phyloP scores from a whole-genome alignment of 2,329 filamentous ascomycete species.

The Curvularia lunata region DNA sequence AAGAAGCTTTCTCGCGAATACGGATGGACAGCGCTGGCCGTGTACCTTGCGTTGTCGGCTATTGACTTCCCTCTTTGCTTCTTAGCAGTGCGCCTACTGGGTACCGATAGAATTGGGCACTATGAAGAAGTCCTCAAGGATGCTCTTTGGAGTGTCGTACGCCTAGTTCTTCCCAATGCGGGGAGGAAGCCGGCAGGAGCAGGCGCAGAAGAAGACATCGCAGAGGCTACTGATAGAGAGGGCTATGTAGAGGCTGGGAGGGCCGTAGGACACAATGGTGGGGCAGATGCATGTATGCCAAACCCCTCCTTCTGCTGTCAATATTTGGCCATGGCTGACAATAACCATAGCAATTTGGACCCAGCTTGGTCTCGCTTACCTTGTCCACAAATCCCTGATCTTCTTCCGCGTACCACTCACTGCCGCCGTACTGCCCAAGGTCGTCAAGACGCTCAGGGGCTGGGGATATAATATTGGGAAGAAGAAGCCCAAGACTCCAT shows the following conservation, averaged over 20 bases:
- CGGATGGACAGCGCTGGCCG: slow-evolving; percentile 90
- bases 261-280: slow-evolving; percentile 66
- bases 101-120: slow-evolving; percentile 83
- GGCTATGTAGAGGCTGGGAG: slow-evolving; percentile 59
- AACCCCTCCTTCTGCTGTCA: background rate
- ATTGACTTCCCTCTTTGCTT: slow-evolving; percentile 97
- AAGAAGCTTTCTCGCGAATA: slow-evolving; percentile 90
- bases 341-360: slow-evolving; percentile 69
- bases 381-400: slow-evolving; percentile 97
- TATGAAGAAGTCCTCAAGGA: slow-evolving; percentile 72
- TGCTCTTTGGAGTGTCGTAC: slow-evolving; percentile 64
- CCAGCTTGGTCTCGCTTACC: slow-evolving; percentile 90
- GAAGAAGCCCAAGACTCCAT: slow-evolving; percentile 55
- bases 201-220: slow-evolving; percentile 47
- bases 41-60: slow-evolving; percentile 82
- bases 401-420: slow-evolving; percentile 94
- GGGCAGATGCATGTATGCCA: slow-evolving; percentile 75
- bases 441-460: slow-evolving; percentile 83
- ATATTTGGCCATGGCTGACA: slow-evolving; percentile 19
- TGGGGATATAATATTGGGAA: slow-evolving; percentile 98
- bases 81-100: slow-evolving; percentile 79
- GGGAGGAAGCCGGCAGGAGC: slow-evolving; percentile 57
- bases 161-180: slow-evolving; percentile 64
- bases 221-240: slow-evolving; percentile 39
- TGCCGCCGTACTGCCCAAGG: slow-evolving; percentile 87